phyloP scores from a whole-genome alignment of 805 yeast species.

The Metschnikowia kunwiensis region DNA sequence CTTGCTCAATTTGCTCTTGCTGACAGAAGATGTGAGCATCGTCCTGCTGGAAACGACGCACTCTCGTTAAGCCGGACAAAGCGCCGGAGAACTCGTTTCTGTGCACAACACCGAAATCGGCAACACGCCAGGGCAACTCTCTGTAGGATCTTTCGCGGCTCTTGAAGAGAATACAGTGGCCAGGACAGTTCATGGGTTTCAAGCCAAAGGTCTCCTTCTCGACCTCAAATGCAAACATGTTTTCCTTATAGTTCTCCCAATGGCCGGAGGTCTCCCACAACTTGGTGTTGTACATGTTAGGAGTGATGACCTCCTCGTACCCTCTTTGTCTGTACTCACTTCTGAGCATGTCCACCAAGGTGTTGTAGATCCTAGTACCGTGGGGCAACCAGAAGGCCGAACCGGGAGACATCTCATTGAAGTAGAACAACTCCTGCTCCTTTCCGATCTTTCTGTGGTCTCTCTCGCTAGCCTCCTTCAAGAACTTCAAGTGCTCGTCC shows the following conservation, averaged over 20 bases:
- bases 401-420: constrained; percentile 97
- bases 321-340: constrained; percentile 89
- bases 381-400: constrained; percentile 98
- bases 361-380: constrained; percentile 95
- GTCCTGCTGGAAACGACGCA: constrained; percentile 98
- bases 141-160: constrained; percentile 92
- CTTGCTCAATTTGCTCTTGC: constrained; percentile 82
- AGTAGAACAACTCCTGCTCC: constrained; percentile 93
- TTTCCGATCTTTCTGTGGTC: constrained; percentile 95
- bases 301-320: constrained; percentile 97
- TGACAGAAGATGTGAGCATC: constrained; percentile 98
- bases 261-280: constrained; percentile 99
- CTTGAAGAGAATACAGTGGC: constrained; percentile 91
- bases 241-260: constrained; percentile 96
- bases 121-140: constrained; percentile 98
- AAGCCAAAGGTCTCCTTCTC: constrained; percentile 94
- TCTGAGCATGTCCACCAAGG: constrained; percentile 75
- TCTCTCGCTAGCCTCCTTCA: constrained; percentile 94
- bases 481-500: constrained; percentile 91
- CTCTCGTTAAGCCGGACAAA: constrained; percentile 85
- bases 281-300: constrained; percentile 96
- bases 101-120: constrained; percentile 96
- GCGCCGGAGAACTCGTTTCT: constrained; percentile 97
- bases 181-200: constrained; percentile 92
- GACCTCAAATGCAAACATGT: constrained; percentile 94